These are phyloP conservation scores for Fraxinus platypoda DNA, from an alignment of 305 asterid genomes.

Conservation along the genomic window DNA sequence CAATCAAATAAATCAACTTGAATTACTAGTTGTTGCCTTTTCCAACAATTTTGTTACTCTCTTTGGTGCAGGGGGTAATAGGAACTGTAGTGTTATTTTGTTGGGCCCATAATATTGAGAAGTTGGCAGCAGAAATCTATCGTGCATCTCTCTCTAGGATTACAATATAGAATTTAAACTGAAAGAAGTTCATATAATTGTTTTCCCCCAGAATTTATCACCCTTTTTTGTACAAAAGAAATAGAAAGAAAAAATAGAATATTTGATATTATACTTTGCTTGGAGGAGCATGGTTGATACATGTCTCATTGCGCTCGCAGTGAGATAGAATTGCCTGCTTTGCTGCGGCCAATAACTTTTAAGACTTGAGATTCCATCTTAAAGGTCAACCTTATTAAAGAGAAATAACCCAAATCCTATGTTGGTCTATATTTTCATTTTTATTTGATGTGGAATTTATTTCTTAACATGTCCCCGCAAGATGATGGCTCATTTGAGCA, in stretches of 20 bases:
- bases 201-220: background rate
- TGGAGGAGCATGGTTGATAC: background rate
- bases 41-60: background rate
- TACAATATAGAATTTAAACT: background rate
- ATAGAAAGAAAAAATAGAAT: background rate
- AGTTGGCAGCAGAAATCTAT: background rate
- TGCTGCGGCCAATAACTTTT: background rate
- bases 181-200: background rate
- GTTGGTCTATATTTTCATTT: too few species aligned
- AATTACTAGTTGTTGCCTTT: background rate
- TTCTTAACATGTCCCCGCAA: too few species aligned
- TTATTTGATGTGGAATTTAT: too few species aligned
- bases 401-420: too few species aligned
- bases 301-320: background rate
- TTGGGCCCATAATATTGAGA: background rate
- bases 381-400: too few species aligned
- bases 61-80: background rate
- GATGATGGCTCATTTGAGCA: too few species aligned
- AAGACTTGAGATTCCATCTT: background rate
- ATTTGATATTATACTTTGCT: background rate
- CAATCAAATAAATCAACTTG: background rate
- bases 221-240: background rate
- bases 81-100: background rate
- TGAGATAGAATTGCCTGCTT: background rate
- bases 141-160: background rate